These are phyloP conservation scores for Tetrapisispora taiwanensis DNA, from an alignment of 805 yeast species.

Conservation along the genomic window DNA sequence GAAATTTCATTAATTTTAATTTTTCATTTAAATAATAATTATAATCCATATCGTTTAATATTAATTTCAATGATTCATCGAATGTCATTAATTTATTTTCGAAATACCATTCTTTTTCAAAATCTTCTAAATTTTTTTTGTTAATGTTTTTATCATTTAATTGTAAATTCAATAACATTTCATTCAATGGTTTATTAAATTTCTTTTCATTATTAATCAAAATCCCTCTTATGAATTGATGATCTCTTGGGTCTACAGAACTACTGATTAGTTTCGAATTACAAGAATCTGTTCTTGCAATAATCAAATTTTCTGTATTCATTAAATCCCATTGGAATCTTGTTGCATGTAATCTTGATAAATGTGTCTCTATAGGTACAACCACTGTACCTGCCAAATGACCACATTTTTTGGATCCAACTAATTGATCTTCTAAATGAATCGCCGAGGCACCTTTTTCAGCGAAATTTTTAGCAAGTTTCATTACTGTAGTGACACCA, in stretches of 20 bases:
- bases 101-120: slow-evolving; percentile 41
- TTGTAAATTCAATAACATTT: slow-evolving; percentile 34
- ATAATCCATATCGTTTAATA: slow-evolving; percentile 12
- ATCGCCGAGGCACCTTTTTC: slow-evolving; percentile 60
- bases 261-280: slow-evolving; percentile 43
- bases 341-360: slow-evolving; percentile 45
- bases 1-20: slow-evolving; percentile 6
- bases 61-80: slow-evolving; percentile 38
- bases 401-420: slow-evolving; percentile 59
- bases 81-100: slow-evolving; percentile 36
- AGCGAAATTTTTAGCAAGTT: slow-evolving; percentile 54
- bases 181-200: slow-evolving; percentile 33
- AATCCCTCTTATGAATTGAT: slow-evolving; percentile 44
- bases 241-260: slow-evolving; percentile 47
- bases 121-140: slow-evolving; percentile 8
- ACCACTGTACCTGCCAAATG: slow-evolving; percentile 52
- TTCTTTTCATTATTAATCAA: slow-evolving; percentile 16
- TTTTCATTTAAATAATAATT: slow-evolving; percentile 20
- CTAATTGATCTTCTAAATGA: slow-evolving; percentile 54
- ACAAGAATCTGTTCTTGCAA: slow-evolving; percentile 54
- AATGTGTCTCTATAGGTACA: slow-evolving; percentile 49
- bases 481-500: slow-evolving; percentile 52
- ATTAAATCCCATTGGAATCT: slow-evolving; percentile 57
- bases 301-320: slow-evolving; percentile 47
- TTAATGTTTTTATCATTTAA: slow-evolving; percentile 30